phyloP scores from a whole-genome alignment of 495 filamentous ascomycete species.

The Acidiella bohemica region DNA sequence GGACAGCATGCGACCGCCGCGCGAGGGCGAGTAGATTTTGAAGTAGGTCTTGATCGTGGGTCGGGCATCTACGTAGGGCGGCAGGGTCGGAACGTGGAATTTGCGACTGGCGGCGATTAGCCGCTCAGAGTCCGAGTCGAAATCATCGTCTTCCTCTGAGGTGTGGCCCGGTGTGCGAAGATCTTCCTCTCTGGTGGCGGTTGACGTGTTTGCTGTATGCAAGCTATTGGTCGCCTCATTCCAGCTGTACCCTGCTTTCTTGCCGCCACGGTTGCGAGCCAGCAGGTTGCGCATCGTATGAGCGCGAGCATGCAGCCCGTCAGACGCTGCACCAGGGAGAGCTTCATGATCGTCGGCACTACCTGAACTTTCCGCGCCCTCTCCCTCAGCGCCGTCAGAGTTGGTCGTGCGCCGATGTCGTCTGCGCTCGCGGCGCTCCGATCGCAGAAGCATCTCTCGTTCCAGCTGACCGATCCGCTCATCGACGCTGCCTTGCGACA shows the following conservation, averaged over 20 bases:
- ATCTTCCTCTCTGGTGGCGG: not conserved
- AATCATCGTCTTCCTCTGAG: not conserved
- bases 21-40: constrained; percentile 47
- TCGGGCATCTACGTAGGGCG: constrained; percentile 40
- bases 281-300: constrained; percentile 14
- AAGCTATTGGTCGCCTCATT: not conserved
- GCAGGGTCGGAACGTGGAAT: constrained; percentile 30
- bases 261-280: not conserved
- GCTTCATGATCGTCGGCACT: constrained; percentile 32
- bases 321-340: constrained; percentile 3
- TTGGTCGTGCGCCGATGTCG: constrained; percentile 13
- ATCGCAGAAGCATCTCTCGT: constrained; percentile 33
- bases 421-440: constrained; percentile 28
- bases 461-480: constrained; percentile 38
- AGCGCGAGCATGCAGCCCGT: not conserved
- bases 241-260: not conserved
- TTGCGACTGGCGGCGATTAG: constrained; percentile 4
- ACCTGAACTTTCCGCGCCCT: constrained; percentile 27
- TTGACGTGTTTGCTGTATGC: not conserved
- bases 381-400: constrained; percentile 12
- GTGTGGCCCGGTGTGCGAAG: too few relatives aligned
- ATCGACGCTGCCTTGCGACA: constrained; percentile 32
- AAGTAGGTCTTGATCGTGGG: constrained; percentile 50
- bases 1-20: constrained; percentile 42
- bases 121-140: not conserved